Percentiles rank a stretch among this genome's conserved stretches.
Evolutionary conservation across 345 rosid species (phyloP).

Genomic region (Clausena lansium): DNA sequence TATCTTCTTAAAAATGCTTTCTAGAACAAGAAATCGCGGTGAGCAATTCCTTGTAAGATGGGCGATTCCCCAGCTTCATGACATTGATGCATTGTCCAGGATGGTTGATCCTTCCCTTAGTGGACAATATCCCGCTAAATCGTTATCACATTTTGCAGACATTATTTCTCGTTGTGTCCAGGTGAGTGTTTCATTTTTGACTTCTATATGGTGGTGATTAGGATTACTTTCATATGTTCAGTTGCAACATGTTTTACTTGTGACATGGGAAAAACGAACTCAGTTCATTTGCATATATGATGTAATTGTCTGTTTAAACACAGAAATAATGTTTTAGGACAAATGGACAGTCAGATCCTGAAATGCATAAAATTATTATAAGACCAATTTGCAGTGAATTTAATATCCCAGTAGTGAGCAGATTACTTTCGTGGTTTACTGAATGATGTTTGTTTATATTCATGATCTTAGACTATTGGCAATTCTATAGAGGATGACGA

Average conservation of each 20-base stretch:
- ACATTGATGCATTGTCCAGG: slow-evolving; percentile 82
- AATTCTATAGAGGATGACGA: neutral
- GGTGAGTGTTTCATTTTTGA: slow-evolving; percentile 40
- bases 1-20: slow-evolving; percentile 11
- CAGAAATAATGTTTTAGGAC: neutral
- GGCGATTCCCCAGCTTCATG: slow-evolving; percentile 96
- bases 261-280: neutral
- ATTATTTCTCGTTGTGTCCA: slow-evolving; percentile 91
- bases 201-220: neutral
- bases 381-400: neutral
- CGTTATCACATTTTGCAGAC: slow-evolving; percentile 88
- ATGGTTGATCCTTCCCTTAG: slow-evolving; percentile 94
- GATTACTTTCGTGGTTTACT: neutral
- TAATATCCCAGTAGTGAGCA: no score
- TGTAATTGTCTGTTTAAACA: neutral
- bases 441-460: neutral
- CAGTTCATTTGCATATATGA: neutral
- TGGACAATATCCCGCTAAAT: slow-evolving; percentile 81
- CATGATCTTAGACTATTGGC: neutral
- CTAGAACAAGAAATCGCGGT: slow-evolving; percentile 65
- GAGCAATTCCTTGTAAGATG: slow-evolving; percentile 95
- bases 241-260: neutral
- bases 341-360: neutral
- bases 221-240: neutral
- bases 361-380: neutral